Conservation (phyloP, 1,139 yeast species). For the Suhomyces chickasaworum region DNA sequence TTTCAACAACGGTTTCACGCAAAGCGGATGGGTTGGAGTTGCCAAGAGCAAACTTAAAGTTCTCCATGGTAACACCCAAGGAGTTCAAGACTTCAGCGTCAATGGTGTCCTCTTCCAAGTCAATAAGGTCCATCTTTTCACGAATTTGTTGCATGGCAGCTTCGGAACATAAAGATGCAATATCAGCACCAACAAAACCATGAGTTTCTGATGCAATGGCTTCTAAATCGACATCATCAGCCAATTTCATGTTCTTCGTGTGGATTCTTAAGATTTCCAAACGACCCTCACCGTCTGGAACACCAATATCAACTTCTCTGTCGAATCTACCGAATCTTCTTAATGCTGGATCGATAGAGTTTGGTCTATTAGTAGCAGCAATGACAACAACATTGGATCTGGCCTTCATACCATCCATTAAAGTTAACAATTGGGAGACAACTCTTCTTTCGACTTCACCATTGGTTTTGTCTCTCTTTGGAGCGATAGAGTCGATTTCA, state of each 20-base stretch:
- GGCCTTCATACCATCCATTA: slow-evolving; percentile 99
- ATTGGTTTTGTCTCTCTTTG: slow-evolving; percentile 98
- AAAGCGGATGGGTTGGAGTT: slow-evolving; percentile 98
- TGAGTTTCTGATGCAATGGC: slow-evolving; percentile 79
- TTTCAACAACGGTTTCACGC: slow-evolving; percentile 98
- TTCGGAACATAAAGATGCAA: slow-evolving; percentile 89
- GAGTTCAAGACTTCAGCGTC: slow-evolving; percentile 97
- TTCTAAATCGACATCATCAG: slow-evolving; percentile 93
- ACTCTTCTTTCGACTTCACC: slow-evolving; percentile 98
- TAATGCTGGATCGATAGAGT: slow-evolving; percentile 96
- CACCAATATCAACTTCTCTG: slow-evolving; percentile 98
- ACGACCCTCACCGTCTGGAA: slow-evolving; percentile 98
- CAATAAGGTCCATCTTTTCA: slow-evolving; percentile 98
- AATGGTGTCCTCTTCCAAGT: slow-evolving; percentile 95
- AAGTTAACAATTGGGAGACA: slow-evolving; percentile 92
- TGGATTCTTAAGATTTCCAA: slow-evolving; percentile 83
- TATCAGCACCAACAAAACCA: slow-evolving; percentile 95
- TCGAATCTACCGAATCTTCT: slow-evolving; percentile 99
- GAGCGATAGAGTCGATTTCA: slow-evolving; percentile 98
- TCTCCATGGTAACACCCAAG: slow-evolving; percentile 97
- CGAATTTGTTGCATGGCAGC: slow-evolving; percentile 95
- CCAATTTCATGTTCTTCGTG: slow-evolving; percentile 97
- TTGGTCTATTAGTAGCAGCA: slow-evolving; percentile 89
- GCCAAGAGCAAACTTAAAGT: slow-evolving; percentile 96
- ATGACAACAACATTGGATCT: slow-evolving; percentile 95